Evolutionary conservation across 169 alveolate genomes (phyloP), one percentile per base, ranked within the genome.

Genomic region (Ichthyophthirius multifiliis): DNA sequence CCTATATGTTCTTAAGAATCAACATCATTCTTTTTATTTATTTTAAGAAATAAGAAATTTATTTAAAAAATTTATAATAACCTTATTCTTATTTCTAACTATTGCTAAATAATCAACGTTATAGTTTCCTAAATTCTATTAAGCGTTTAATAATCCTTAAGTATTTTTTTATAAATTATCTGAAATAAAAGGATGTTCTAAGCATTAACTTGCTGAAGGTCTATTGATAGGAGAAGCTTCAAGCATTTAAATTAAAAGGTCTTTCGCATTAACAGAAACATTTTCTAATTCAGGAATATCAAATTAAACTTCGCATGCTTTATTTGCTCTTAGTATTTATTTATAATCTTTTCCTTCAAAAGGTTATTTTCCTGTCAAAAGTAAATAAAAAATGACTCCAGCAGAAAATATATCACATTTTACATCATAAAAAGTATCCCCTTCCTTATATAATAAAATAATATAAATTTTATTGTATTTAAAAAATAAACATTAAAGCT

Each of bases 391-490:
- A 20, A 90, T 90, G 7, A 90, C 90, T 7, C 95, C 95, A n/a
- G 92, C 95, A 35, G 89, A 76, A 55, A 82, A 90, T 3, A 90
- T 80, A 80, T 90, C 95, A 13, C 93, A 89, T 55, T 86, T 90
- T 1, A 67, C 64, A 71, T 86, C 87, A 71, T 90, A 90, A 39
- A 89, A 81, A 6, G 75, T 75, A 73, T 67, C 82, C 1, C 46
- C 80, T 71, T 81, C 86, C 65, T 81, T 18, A 7, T 37, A 16
- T 37, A n/a, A n/a, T n/a, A n/a, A n/a, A 6, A 6, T 6, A 45
- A 45, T 45, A 45, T 45, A 45, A 6, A 6, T n/a, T n/a, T 45
- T 6, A 45, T 6, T n/a, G 4, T n/a, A 45, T 45, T n/a, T 45
- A 6, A n/a, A 45, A 3, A 37, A 37, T 12, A n/a, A 18, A 67